Evolutionary conservation across 139 green algal genomes (phyloP).

Genomic region (Closterium sp.): DNA sequence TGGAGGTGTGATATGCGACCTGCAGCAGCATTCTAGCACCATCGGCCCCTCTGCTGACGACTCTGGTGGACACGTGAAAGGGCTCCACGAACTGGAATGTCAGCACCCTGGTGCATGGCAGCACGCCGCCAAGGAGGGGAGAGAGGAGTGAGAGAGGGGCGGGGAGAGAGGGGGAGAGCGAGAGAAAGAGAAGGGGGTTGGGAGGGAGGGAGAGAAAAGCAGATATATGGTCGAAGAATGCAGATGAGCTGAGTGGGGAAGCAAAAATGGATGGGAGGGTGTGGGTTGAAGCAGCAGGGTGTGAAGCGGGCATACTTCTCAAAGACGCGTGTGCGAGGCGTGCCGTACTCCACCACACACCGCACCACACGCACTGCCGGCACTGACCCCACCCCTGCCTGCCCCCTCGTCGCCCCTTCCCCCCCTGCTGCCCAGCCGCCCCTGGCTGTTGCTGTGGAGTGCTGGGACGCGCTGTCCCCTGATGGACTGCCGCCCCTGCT

Average conservation of each 20-base stretch:
- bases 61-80: constrained; percentile 16
- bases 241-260: background rate
- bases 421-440: too few species aligned
- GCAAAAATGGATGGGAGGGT: background rate
- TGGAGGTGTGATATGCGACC: background rate
- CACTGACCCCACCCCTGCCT: background rate
- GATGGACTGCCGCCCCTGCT: background rate
- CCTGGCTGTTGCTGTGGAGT: background rate
- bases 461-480: background rate
- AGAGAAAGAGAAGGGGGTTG: background rate
- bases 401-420: too few species aligned
- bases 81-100: constrained; percentile 35
- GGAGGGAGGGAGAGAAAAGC: background rate
- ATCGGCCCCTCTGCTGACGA: constrained; percentile 20
- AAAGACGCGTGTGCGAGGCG: background rate
- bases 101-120: constrained; percentile 24
- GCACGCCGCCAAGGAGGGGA: too few species aligned
- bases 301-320: background rate
- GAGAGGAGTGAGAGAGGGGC: background rate
- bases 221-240: background rate
- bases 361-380: background rate
- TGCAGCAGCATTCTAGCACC: background rate
- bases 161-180: background rate
- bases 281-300: too few species aligned
- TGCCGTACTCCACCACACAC: background rate